These are phyloP conservation scores for Tricholoma sp. DNA, from an alignment of 768 basidiomycete species.

Conservation along the genomic window DNA sequence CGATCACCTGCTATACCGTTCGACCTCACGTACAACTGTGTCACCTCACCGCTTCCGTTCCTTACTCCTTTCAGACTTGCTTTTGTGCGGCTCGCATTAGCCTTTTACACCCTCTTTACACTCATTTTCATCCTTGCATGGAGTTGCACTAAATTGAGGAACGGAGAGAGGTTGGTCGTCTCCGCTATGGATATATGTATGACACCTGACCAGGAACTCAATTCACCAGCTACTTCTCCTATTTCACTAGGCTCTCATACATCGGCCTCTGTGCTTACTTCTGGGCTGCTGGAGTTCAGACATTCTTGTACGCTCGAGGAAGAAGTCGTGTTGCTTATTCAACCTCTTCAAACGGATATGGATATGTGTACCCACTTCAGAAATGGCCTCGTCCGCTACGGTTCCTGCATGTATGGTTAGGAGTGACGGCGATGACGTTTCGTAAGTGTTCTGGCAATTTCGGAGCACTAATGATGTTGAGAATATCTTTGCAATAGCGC, in stretches of 20 bases:
- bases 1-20: slow-evolving; percentile 18
- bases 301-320: slow-evolving; percentile 32
- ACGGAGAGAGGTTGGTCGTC: slow-evolving; percentile 24
- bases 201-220: neutral
- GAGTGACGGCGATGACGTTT: slow-evolving; percentile 45
- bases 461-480: neutral
- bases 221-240: slow-evolving; percentile 48
- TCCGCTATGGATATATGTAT: neutral
- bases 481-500: slow-evolving; percentile 31
- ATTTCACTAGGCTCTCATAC: slow-evolving; percentile 61
- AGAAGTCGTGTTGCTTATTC: neutral
- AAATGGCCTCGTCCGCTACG: slow-evolving; percentile 53
- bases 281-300: slow-evolving; percentile 53
- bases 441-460: slow-evolving; percentile 39
- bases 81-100: slow-evolving; percentile 40
- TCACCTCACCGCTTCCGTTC: slow-evolving; percentile 47
- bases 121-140: slow-evolving; percentile 34
- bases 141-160: slow-evolving; percentile 22
- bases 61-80: slow-evolving; percentile 42
- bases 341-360: neutral
- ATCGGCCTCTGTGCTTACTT: slow-evolving; percentile 61
- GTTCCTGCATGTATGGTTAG: slow-evolving; percentile 49
- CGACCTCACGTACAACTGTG: slow-evolving; percentile 32
- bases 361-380: slow-evolving; percentile 46
- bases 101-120: slow-evolving; percentile 43